phyloP scores from a whole-genome alignment of 768 basidiomycete species.

The Mycena crocata region DNA sequence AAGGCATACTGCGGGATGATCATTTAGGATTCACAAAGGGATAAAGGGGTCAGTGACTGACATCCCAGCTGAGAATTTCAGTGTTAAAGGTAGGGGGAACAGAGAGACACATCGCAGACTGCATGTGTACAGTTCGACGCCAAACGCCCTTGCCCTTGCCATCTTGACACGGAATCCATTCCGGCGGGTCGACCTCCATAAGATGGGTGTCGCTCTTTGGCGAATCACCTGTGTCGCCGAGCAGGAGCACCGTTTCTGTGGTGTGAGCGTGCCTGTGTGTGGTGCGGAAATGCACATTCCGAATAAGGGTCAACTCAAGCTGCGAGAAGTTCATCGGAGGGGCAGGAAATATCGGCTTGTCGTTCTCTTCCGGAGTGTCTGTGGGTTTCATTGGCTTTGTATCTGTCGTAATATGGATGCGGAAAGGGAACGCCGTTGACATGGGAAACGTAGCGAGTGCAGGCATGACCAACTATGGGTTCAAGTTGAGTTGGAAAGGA shows the following conservation, averaged over 20 bases:
- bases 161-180: constrained; percentile 11
- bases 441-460: constrained; percentile 20
- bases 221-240: constrained; percentile 10
- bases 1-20: constrained; percentile 16
- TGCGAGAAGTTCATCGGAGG: constrained; percentile 15
- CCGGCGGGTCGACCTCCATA: constrained; percentile 10
- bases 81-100: constrained; percentile 8
- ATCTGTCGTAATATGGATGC: constrained; percentile 14
- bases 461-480: constrained; percentile 15
- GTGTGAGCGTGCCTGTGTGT: neutral
- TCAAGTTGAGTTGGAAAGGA: neutral
- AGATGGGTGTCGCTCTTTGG: neutral
- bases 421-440: constrained; percentile 17
- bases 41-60: neutral
- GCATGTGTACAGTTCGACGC: constrained; percentile 23
- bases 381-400: constrained; percentile 19
- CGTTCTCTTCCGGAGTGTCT: constrained; percentile 6
- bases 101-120: constrained; percentile 6
- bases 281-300: constrained; percentile 10
- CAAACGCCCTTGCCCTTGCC: constrained; percentile 19
- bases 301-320: constrained; percentile 6
- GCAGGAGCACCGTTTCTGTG: constrained; percentile 4
- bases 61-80: constrained; percentile 19
- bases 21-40: neutral
- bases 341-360: constrained; percentile 16